phyloP scores from a whole-genome alignment of 805 yeast genomes.

The Cyberlindnera lachancei region DNA sequence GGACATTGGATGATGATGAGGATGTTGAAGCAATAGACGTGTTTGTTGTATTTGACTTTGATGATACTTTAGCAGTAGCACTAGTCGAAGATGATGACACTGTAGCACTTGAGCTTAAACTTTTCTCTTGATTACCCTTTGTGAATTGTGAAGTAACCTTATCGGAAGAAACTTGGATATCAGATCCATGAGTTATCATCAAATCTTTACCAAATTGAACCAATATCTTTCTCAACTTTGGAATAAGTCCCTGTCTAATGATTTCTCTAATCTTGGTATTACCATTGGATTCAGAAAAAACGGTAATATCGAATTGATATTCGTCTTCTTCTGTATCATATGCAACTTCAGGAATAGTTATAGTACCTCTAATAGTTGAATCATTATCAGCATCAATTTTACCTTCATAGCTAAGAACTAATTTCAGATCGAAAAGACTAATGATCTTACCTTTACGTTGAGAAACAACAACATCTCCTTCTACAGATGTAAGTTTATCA shows the following conservation, averaged over 20 bases:
- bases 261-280: constrained; percentile 43
- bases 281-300: constrained; percentile 49
- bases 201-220: constrained; percentile 70
- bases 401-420: constrained; percentile 56
- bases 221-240: constrained; percentile 57
- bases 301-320: constrained; percentile 72
- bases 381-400: constrained; percentile 29
- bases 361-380: constrained; percentile 54
- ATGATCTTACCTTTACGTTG: constrained; percentile 97
- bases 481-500: constrained; percentile 39
- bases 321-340: constrained; percentile 86
- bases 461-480: constrained; percentile 95
- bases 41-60: constrained; percentile 10
- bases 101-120: constrained; percentile 1
- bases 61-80: constrained; percentile 4
- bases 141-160: constrained; percentile 55
- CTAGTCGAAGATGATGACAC: constrained; percentile 1
- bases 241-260: constrained; percentile 49
- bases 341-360: constrained; percentile 85
- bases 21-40: constrained; percentile 12
- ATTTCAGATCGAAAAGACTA: constrained; percentile 74
- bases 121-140: constrained; percentile 35
- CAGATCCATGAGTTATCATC: constrained; percentile 69
- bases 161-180: constrained; percentile 74
- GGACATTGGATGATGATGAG: constrained; percentile 25